Base-by-base conservation (phyloP, 2,329 filamentous ascomycete species). In the Fusarium torreyae region DNA sequence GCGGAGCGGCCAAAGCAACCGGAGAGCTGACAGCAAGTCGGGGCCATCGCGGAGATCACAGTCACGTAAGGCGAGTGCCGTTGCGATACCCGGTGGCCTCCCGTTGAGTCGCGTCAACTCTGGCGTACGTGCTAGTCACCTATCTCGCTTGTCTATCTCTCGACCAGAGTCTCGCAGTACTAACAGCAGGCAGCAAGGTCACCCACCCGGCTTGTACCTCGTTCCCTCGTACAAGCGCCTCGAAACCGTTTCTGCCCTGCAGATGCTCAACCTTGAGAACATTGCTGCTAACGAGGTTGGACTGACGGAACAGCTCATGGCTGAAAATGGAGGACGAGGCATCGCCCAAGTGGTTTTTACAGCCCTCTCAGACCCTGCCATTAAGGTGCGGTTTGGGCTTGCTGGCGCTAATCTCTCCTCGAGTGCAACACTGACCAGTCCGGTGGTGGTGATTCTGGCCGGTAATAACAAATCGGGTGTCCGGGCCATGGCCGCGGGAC, bases 381-480 rank as follows among this genome's bases (percentile, higher is more conserved):
- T 86, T 76, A 88, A 82, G 79, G 85, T 86, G 46, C 87, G 82
- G 13, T 81, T 80, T 49, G 77, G 78, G 60, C 79, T 85, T 20
- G 83, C 82, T 46, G 85, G 77, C 49, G 83, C 76, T 10, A 76
- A 74, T 43, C 71, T 75, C 2, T 75, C 76, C 9, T 71, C 75
- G 20, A 76, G 78, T 18, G 70, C 74, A 10, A 73, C 71, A 36
- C 58, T 76, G 40, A 77, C 62, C 63, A 78, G 73, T 43, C 78
- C 80, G 6, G 83, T 85, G 1, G 82, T 89, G 33, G 89, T 97
- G 22, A 88, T 98, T 8, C 85, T 98, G n/a, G 94, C 93, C 0
- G 95, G 96, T n/a, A 98, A 98, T 78, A 95, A 97, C 79, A 94
- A 94, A 70, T 94, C 91, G 1, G 94, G 95, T 39, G 91, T 93